Conservation (phyloP, 2,329 filamentous ascomycete genomes). For the Aspergillus hortae region DNA sequence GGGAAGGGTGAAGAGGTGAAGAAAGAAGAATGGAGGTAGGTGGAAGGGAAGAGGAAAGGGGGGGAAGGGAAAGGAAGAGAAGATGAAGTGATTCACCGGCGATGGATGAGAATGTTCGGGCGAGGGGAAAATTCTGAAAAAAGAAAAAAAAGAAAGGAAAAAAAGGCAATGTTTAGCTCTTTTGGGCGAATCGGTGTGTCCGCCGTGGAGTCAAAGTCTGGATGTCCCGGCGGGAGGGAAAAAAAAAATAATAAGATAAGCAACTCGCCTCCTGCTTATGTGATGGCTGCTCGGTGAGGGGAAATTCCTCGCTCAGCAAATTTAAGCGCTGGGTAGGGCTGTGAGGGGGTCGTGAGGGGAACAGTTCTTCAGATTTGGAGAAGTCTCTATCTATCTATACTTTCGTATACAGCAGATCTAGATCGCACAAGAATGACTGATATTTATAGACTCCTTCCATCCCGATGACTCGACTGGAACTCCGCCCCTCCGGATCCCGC, state of each 20-base stretch:
- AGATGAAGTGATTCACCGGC: constrained; percentile 9
- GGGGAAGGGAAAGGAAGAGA: constrained; percentile 2
- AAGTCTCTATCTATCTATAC: neutral
- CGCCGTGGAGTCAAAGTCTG: constrained; percentile 1
- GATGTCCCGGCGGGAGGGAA: neutral
- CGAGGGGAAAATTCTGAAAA: neutral
- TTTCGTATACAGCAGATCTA: neutral
- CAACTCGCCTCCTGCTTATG: neutral
- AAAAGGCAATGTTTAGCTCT: constrained; percentile 22
- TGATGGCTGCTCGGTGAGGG: constrained; percentile 1
- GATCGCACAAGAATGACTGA: neutral
- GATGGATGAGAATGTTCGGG: too few relatives aligned
- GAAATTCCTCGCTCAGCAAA: neutral
- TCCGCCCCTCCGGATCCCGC: neutral
- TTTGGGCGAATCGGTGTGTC: constrained; percentile 37
- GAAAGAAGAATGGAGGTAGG: neutral
- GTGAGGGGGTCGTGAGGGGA: constrained; percentile 18
- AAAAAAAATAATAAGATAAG: too few relatives aligned
- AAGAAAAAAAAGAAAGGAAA: constrained; percentile 7
- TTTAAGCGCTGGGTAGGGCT: constrained; percentile 2
- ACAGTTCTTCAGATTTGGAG: neutral
- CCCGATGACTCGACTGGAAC: neutral
- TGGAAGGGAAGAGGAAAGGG: constrained; percentile 1
- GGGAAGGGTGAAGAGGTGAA: constrained; percentile 7
- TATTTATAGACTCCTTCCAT: neutral